phyloP scores from a whole-genome alignment of 495 filamentous ascomycete genomes.

The Stereocaulon alpinum region DNA sequence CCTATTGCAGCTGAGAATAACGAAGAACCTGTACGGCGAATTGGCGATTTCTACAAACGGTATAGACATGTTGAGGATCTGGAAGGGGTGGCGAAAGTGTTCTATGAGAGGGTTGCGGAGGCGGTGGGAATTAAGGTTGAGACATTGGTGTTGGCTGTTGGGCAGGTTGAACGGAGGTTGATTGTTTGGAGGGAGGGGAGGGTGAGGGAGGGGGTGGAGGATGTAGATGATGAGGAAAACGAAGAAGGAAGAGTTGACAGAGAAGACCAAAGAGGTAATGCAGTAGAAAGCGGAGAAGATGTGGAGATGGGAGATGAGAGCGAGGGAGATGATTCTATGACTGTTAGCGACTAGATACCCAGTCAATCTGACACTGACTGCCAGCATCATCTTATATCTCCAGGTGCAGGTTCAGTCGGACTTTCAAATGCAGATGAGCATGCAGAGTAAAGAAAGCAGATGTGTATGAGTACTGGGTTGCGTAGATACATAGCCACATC shows the following conservation, averaged over 20 bases:
- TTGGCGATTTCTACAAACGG: slow-evolving; percentile 46
- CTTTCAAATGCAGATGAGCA: too few relatives aligned
- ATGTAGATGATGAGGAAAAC: too few relatives aligned
- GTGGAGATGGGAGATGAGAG: neutral
- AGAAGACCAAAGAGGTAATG: neutral
- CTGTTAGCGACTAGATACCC: too few relatives aligned
- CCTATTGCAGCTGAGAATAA: slow-evolving; percentile 19
- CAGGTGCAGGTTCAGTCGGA: too few relatives aligned
- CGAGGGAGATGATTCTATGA: neutral
- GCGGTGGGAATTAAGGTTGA: slow-evolving; percentile 36
- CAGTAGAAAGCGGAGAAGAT: neutral
- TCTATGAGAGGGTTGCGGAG: slow-evolving; percentile 47
- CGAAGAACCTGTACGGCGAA: slow-evolving; percentile 28
- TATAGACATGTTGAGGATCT: slow-evolving; percentile 50
- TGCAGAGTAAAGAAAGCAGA: too few relatives aligned
- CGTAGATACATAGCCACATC: too few relatives aligned
- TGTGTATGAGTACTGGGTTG: too few relatives aligned
- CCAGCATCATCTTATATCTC: too few relatives aligned
- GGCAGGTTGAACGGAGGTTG: slow-evolving; percentile 37
- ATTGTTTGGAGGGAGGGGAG: slow-evolving; percentile 31
- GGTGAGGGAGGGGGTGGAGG: slow-evolving; percentile 14
- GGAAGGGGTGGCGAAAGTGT: slow-evolving; percentile 38
- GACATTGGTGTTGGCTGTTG: slow-evolving; percentile 39
- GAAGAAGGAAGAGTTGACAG: neutral
- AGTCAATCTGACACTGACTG: too few relatives aligned